These are phyloP conservation scores for Tanacetum coccineum DNA, from an alignment of 129 eudicot genomes.

Conservation along the genomic window DNA sequence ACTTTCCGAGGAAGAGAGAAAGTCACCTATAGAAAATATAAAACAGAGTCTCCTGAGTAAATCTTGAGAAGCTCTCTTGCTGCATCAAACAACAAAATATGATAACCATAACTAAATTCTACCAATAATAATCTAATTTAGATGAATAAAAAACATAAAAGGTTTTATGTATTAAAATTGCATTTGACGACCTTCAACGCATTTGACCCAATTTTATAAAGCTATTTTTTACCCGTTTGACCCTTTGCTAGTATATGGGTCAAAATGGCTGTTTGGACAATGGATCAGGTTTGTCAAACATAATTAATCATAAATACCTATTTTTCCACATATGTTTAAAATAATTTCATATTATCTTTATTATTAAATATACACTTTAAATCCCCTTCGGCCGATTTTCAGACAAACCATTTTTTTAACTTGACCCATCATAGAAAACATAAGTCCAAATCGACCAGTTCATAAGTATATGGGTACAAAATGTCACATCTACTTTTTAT, in stretches of 20 bases:
- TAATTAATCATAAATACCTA: too few species aligned
- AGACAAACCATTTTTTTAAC: neutral
- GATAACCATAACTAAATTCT: slow-evolving; percentile 7
- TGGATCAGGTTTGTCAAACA: too few species aligned
- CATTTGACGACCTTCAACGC: neutral
- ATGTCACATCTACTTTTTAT: neutral
- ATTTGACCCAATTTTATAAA: neutral
- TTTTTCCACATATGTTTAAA: too few species aligned
- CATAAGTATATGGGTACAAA: neutral
- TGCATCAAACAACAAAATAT: slow-evolving; percentile 32
- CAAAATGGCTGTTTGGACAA: too few species aligned
- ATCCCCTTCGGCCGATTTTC: too few species aligned
- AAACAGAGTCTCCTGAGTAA: slow-evolving; percentile 65
- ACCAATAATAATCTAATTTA: neutral
- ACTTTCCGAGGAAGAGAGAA: neutral
- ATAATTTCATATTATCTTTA: too few species aligned
- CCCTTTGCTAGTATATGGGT: neutral
- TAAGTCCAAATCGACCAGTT: neutral
- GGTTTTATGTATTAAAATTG: neutral
- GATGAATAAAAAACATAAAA: neutral
- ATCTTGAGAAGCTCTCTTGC: slow-evolving; percentile 66
- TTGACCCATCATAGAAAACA: neutral
- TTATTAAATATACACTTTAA: too few species aligned
- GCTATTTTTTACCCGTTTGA: neutral
- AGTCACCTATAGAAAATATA: slow-evolving; percentile 83